phyloP scores from a whole-genome alignment of 257 asterid genomes.

The Petrea volubilis region DNA sequence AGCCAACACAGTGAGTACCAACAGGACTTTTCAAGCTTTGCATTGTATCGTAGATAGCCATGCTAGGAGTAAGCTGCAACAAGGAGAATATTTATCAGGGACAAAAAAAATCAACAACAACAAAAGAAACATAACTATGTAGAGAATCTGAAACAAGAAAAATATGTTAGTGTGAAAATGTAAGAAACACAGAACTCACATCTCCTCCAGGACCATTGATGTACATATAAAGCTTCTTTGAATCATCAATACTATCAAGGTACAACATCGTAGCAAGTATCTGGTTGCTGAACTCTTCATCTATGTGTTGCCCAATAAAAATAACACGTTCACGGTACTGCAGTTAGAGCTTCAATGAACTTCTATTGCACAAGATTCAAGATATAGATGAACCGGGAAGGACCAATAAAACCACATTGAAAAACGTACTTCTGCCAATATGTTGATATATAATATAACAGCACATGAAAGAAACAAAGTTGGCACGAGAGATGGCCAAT shows the following conservation, averaged over 20 bases:
- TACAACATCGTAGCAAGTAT: constrained; percentile 91
- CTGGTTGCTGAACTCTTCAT: constrained; percentile 88
- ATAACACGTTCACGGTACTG: constrained; percentile 96
- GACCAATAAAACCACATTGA: background rate
- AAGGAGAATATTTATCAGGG: background rate
- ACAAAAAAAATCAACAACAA: background rate
- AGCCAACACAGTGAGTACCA: constrained; percentile 83
- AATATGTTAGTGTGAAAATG: background rate
- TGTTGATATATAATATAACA: background rate
- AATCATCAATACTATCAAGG: constrained; percentile 80
- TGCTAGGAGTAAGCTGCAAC: constrained; percentile 86
- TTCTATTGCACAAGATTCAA: background rate
- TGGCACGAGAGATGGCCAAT: background rate
- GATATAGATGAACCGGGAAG: background rate
- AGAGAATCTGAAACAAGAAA: background rate
- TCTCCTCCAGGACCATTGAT: constrained; percentile 97
- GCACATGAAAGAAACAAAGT: background rate
- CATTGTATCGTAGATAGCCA: constrained; percentile 96
- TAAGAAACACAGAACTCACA: constrained; percentile 52
- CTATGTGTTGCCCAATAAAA: constrained; percentile 76
- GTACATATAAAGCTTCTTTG: constrained; percentile 65
- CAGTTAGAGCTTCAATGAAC: constrained; percentile 27
- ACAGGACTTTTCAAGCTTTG: constrained; percentile 82
- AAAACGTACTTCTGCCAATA: background rate
- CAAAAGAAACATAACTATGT: background rate